Percentiles rank a stretch among this genome's conserved stretches.
phyloP scores from a whole-genome alignment of 2,329 filamentous ascomycete species.

The Pseudopithomyces chartarum region DNA sequence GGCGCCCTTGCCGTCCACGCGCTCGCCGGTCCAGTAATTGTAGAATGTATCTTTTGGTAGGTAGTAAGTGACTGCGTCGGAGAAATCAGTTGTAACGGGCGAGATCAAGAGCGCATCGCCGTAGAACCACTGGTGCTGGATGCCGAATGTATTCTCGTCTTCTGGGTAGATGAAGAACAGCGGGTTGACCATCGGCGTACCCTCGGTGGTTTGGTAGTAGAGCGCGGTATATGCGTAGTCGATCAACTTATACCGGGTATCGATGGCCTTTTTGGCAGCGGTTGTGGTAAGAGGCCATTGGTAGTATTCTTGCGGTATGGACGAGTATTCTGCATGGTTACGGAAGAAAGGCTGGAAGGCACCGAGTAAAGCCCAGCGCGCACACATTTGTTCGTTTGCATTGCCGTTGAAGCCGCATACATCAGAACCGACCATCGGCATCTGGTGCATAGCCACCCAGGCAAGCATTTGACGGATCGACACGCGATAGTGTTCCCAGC shows the following conservation, averaged over 20 bases:
- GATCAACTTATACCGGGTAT: constrained; percentile 74
- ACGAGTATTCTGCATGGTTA: constrained; percentile 66
- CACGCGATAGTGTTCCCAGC: constrained; percentile 52
- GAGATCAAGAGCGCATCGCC: constrained; percentile 62
- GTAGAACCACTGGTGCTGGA: constrained; percentile 65
- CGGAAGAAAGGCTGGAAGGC: constrained; percentile 79
- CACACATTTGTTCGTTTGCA: constrained; percentile 71
- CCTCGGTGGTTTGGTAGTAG: constrained; percentile 62
- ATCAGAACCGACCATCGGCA: constrained; percentile 61
- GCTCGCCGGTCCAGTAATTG: constrained; percentile 61
- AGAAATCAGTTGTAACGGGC: constrained; percentile 59
- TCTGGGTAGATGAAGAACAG: constrained; percentile 73
- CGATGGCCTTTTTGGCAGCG: constrained; percentile 71
- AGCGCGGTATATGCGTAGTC: constrained; percentile 81
- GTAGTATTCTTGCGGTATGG: constrained; percentile 73
- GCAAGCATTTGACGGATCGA: constrained; percentile 51
- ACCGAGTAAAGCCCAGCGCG: constrained; percentile 75
- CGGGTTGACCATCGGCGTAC: constrained; percentile 70
- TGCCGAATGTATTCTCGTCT: constrained; percentile 57
- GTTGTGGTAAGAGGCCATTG: constrained; percentile 66
- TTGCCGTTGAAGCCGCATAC: constrained; percentile 76
- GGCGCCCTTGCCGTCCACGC: constrained; percentile 53
- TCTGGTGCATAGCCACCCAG: constrained; percentile 54
- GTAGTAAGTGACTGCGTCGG: constrained; percentile 60
- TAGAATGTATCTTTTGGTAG: constrained; percentile 65